Evolutionary conservation across 257 asterid species (phyloP), one percentile per base, ranked within the genome.

Genomic region (Solanum lignicaule): DNA sequence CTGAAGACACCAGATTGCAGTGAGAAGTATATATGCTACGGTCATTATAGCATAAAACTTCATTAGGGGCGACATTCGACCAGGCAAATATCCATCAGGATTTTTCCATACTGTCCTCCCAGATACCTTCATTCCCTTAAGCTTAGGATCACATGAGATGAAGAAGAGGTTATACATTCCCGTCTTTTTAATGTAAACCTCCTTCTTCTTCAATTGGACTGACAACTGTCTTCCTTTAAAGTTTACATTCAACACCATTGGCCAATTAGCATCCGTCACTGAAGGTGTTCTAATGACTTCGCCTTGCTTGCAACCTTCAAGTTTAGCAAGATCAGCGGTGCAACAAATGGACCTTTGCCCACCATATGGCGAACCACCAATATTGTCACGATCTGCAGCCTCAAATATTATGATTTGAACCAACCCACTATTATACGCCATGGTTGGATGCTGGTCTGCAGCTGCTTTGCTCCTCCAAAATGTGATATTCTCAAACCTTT

Each of bases 131-230:
- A 95, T 88, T 36, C 93, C 99, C 92, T 95, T 96, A 87, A 97
- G 98, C 55, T 93, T 91, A 5, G 96, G 98, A 92, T 97, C 99
- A 87, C 99, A 97, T 23, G 98, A 92, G 85, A 97, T 97, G 88
- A 96, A 97, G 93, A 96, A 97, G 87, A 97, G 92, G 92, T 97
- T 97, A 93, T 96, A 97, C 99, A 97, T 97, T 87, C 99, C 99
- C 0, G 98, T 93, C 88, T 85, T 94, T 89, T 89, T 92, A 38
- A 97, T 92, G 90, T 91, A 91, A 73, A 94, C 91, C 86, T 93
- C 96, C 91, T 93, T 94, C 62, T 88, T 95, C 92, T 96, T 97
- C 91, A 95, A 85, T 82, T 91, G 95, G 66, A 95, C 78, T 69
- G 97, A 95, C 88, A 94, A 62, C 88, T 89, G 88, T 66, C 91